Conservation (phyloP, 495 filamentous ascomycete genomes). For the Neurospora sp. region DNA sequence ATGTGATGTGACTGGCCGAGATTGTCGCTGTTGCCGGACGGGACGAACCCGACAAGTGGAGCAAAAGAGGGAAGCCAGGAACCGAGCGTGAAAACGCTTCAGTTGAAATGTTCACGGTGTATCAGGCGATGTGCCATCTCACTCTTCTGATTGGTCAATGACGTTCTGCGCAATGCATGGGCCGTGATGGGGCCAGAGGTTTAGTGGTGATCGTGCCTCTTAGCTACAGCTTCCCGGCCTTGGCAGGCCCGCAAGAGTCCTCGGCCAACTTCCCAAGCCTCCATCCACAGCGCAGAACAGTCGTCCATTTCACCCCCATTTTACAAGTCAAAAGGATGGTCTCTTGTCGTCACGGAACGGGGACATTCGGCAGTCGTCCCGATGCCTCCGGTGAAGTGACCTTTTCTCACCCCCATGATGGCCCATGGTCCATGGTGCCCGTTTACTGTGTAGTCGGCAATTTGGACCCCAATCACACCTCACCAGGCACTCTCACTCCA, state of each 20-base stretch:
- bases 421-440: background rate
- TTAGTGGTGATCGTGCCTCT: background rate
- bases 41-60: background rate
- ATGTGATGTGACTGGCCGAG: background rate
- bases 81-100: background rate
- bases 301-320: background rate
- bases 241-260: background rate
- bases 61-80: background rate
- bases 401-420: background rate
- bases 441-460: background rate
- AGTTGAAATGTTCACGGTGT: background rate
- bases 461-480: conserved; percentile 13
- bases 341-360: conserved; percentile 1
- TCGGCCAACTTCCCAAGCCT: background rate
- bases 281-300: background rate
- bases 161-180: conserved; percentile 6
- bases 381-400: background rate
- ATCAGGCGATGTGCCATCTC: background rate
- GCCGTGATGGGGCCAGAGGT: background rate
- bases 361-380: background rate
- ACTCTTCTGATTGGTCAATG: conserved; percentile 8
- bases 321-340: background rate
- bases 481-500: background rate
- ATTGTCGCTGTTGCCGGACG: background rate
- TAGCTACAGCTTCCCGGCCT: conserved; percentile 6